phyloP scores from a whole-genome alignment of 768 basidiomycete genomes.

The Sarcodon aspratus region DNA sequence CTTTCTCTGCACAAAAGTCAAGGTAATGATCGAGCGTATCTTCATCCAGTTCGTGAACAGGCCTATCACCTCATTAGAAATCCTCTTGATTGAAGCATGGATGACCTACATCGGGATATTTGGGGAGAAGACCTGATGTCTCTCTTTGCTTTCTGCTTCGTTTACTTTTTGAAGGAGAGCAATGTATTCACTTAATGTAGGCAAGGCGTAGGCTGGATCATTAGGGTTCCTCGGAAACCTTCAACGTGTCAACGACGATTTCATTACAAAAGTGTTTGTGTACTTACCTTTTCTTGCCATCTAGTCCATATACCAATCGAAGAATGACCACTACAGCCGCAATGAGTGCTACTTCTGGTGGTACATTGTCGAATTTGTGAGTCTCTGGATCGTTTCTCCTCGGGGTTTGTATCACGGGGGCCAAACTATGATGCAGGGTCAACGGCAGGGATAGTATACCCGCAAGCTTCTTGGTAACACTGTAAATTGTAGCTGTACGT shows the following conservation, averaged over 20 bases:
- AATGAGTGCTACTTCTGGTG: conserved; percentile 55
- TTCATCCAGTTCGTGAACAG: conserved; percentile 39
- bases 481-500: conserved; percentile 49
- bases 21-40: conserved; percentile 53
- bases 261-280: not conserved
- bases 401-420: conserved; percentile 25
- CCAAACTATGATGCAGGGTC: conserved; percentile 44
- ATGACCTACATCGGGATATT: conserved; percentile 33
- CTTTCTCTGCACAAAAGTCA: conserved; percentile 43
- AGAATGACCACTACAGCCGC: conserved; percentile 56
- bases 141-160: conserved; percentile 18
- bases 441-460: conserved; percentile 46
- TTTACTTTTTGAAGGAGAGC: conserved; percentile 25
- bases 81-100: conserved; percentile 4
- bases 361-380: conserved; percentile 51
- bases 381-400: conserved; percentile 28
- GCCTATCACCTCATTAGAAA: conserved; percentile 22
- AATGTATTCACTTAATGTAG: conserved; percentile 38
- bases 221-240: conserved; percentile 32
- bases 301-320: conserved; percentile 81
- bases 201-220: conserved; percentile 56
- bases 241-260: not conserved
- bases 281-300: conserved; percentile 48
- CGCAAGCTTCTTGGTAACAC: conserved; percentile 48
- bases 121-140: conserved; percentile 29